phyloP scores from a whole-genome alignment of 306 rosid species.

The Herpetospermum pedunculosum region DNA sequence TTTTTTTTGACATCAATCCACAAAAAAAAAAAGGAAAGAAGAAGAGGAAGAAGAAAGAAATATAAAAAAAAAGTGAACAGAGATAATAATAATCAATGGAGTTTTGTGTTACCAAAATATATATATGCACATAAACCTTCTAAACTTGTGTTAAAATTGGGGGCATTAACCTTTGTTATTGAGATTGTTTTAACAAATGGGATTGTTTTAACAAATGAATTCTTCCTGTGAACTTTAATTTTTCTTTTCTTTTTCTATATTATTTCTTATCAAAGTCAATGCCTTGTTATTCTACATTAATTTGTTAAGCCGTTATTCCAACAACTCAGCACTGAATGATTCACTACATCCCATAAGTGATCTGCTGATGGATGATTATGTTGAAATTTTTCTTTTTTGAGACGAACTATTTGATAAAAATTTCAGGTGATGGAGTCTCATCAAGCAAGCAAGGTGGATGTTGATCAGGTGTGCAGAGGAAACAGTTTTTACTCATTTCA shows the following conservation, averaged over 20 bases:
- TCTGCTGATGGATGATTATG: neutral
- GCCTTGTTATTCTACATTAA: neutral
- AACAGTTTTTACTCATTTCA: conserved; percentile 1
- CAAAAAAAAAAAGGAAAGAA: neutral
- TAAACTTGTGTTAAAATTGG: neutral
- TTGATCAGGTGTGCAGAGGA: conserved; percentile 52
- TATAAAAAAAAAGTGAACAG: neutral
- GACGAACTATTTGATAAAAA: conserved; percentile 15
- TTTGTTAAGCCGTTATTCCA: neutral
- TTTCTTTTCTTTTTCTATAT: neutral
- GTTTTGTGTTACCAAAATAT: neutral
- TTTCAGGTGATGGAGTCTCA: conserved; percentile 86
- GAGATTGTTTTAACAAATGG: conserved; percentile 14
- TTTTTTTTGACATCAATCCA: neutral
- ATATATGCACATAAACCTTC: neutral
- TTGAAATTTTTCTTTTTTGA: neutral
- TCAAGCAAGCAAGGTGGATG: conserved; percentile 79
- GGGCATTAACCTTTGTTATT: neutral
- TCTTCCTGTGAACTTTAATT: neutral
- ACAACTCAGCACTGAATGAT: neutral
- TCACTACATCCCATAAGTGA: neutral
- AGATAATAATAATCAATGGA: neutral
- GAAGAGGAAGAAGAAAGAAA: neutral
- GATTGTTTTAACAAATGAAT: neutral
- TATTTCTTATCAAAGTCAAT: neutral